Conservation (phyloP, 208 protist genomes). For the Phytomonas francai region DNA sequence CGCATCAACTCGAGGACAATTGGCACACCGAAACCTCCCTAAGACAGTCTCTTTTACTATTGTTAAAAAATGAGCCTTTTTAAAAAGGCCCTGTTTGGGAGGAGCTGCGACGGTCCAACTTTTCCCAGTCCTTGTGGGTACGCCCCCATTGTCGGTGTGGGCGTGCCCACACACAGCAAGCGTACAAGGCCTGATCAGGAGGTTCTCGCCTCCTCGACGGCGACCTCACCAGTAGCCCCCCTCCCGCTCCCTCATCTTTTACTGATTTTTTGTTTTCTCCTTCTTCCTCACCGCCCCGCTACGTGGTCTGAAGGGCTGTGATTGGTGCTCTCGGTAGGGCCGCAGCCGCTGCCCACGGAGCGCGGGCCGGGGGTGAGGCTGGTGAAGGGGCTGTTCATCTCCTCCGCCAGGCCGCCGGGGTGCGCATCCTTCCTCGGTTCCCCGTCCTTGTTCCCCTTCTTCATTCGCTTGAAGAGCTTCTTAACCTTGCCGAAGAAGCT, state of each 20-base stretch:
- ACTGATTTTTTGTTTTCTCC: no score
- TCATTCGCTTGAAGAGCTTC: constrained; percentile 12
- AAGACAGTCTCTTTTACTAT: no score
- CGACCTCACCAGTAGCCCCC: no score
- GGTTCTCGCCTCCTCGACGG: neutral
- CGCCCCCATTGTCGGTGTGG: no score
- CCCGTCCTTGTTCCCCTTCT: constrained; percentile 5
- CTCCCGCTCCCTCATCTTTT: neutral
- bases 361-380: no score
- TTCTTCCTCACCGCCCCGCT: no score
- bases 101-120: neutral
- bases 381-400: neutral
- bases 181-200: neutral
- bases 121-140: neutral
- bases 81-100: neutral
- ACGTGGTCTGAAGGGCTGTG: no score
- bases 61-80: no score
- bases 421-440: neutral
- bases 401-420: neutral
- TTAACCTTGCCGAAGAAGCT: constrained; percentile 9
- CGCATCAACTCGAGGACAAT: neutral
- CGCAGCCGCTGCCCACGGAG: no score
- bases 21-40: no score
- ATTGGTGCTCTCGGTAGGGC: no score
- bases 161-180: no score